A percentile compares a stretch with the other conserved stretches of the same genome.
Conservation (phyloP, 1,284 basidiomycete genomes). For the Leccinum brunneo-olivaceum region DNA sequence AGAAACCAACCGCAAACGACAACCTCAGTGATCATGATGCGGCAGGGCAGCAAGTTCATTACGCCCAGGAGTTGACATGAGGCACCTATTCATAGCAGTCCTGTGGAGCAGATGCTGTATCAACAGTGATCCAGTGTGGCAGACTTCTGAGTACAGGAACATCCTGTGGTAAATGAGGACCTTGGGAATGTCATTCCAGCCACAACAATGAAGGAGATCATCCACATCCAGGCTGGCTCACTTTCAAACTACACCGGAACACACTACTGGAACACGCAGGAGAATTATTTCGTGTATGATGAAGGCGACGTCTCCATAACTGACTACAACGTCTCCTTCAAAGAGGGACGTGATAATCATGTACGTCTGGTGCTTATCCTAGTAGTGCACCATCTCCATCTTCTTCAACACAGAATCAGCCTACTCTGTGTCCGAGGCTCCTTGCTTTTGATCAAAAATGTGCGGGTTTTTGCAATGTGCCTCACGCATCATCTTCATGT, state of each 20-base stretch:
- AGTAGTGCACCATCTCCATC: constrained; percentile 1
- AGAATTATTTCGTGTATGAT: constrained; percentile 55
- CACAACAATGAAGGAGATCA: constrained; percentile 62
- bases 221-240: constrained; percentile 69
- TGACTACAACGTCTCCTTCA: constrained; percentile 56
- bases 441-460: constrained; percentile 64
- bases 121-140: background rate
- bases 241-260: constrained; percentile 63
- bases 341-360: constrained; percentile 46
- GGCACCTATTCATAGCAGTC: background rate
- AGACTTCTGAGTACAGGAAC: no score
- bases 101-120: background rate
- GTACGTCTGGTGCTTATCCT: constrained; percentile 29
- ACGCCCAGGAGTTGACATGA: no score
- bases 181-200: background rate
- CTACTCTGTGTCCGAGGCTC: constrained; percentile 56
- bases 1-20: no score
- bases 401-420: constrained; percentile 38
- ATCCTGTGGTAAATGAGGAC: no score
- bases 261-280: constrained; percentile 78
- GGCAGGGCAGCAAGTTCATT: no score
- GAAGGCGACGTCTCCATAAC: constrained; percentile 41
- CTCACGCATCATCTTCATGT: constrained; percentile 7
- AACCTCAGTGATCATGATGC: no score
- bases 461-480: constrained; percentile 26